These are phyloP conservation scores for Diplocarpon rosae DNA, from an alignment of 2,329 filamentous ascomycete genomes.

Conservation along the genomic window DNA sequence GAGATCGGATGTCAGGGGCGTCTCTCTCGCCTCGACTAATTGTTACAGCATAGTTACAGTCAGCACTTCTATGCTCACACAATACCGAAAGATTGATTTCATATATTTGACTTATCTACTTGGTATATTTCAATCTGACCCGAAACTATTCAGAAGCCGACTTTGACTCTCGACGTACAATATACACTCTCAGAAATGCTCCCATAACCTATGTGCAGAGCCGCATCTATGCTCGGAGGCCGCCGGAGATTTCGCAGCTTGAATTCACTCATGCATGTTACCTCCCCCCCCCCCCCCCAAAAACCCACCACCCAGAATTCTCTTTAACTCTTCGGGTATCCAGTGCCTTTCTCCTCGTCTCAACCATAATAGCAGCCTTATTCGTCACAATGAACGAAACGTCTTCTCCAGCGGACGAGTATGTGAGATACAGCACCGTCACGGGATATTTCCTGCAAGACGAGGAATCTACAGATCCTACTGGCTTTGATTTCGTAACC, in stretches of 20 bases:
- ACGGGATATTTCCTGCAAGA: constrained; percentile 56
- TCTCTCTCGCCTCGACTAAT: too few species aligned
- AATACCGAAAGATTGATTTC: too few species aligned
- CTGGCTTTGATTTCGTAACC: constrained; percentile 55
- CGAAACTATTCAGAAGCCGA: too few species aligned
- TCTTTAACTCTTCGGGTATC: background rate
- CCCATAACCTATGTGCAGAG: too few species aligned
- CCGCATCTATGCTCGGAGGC: background rate
- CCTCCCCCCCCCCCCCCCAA: background rate
- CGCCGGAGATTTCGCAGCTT: background rate
- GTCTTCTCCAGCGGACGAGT: constrained; percentile 19
- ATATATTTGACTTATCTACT: too few species aligned
- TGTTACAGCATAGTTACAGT: too few species aligned
- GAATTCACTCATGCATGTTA: constrained; percentile 3
- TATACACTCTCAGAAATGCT: too few species aligned
- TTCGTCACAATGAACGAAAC: constrained; percentile 20
- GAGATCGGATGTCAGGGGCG: too few species aligned
- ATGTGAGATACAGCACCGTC: constrained; percentile 44
- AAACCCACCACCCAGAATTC: background rate
- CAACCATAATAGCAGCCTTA: constrained; percentile 16
- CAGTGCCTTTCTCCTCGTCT: constrained; percentile 20
- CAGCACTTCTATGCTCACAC: too few species aligned
- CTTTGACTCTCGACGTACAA: too few species aligned
- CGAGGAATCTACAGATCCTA: constrained; percentile 42
- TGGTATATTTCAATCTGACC: too few species aligned